Evolutionary conservation across 2,329 filamentous ascomycete species (phyloP), one percentile per base, ranked within the genome.

Genomic region (Nemania bipapillata): DNA sequence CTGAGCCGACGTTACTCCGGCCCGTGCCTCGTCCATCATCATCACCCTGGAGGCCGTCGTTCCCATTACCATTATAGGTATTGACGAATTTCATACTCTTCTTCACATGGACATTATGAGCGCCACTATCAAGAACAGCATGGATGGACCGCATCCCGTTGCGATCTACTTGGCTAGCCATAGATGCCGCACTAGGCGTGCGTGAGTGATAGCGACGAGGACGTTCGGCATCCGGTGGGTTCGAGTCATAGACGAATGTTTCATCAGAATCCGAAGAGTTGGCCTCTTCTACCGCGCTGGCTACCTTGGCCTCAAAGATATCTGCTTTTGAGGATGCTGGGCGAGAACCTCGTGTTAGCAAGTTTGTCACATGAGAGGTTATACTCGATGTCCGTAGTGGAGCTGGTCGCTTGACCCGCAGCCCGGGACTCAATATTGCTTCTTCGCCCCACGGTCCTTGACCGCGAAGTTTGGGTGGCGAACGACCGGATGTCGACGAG

Each of bases 231-330:
- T 91, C 89, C 59, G 93, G 92, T 9, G 95, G 96, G 77, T 99
- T 99, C 28, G 96, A 98, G 80, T 99, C 96, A 81, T 99, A 99
- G 17, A 99, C 96, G 80, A 98, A 99, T 0, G 96, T 98, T 81
- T 98, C 96, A 76, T 97, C 96, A 1, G 95, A 98, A 79, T 99
- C 96, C 6, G 95, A 97, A 12, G 95, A 97, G 79, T 97, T 92
- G 52, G 93, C 94, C 80, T 98, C 94, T 78, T 98, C 95, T 60
- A 99, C 94, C 8, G 95, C 95, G 79, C 91, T 97, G 58, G 95
- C 95, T 73, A 99, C 94, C 78, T 97, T 97, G 74, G 94, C 94
- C 83, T 98, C 96, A 79, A 99, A 99, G 59, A 98, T 94, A 81
- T 99, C 96, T 78, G 96, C 95, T 83, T 98, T 98, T 68, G 94